A percentile compares a stretch with the other conserved stretches of the same genome.
Evolutionary conservation across 1,139 yeast genomes (phyloP).

Genomic region (Taiozyma sp.): DNA sequence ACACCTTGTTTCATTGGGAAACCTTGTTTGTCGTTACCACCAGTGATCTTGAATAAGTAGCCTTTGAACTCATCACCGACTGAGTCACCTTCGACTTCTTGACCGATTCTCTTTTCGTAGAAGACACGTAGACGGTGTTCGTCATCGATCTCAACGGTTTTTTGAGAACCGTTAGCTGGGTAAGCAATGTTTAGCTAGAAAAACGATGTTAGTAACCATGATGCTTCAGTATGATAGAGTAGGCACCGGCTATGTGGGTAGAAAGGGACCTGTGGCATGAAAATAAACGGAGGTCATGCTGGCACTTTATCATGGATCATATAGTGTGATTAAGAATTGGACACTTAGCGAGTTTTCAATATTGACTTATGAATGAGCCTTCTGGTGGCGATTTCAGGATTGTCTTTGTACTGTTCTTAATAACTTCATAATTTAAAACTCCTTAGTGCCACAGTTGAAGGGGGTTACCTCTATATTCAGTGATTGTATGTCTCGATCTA

Average conservation of each 20-base stretch:
- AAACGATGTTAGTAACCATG: constrained; percentile 6
- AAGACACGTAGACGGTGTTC: constrained; percentile 97
- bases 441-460: not conserved
- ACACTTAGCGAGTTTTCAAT: not conserved
- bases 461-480: not conserved
- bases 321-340: not conserved
- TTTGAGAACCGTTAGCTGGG: constrained; percentile 99
- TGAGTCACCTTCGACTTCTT: constrained; percentile 97
- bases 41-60: constrained; percentile 95
- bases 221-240: not conserved
- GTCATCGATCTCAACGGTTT: constrained; percentile 94
- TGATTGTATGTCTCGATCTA: not conserved
- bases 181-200: constrained; percentile 94
- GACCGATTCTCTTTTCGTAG: constrained; percentile 99
- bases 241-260: not conserved
- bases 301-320: not conserved
- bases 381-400: not conserved
- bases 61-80: constrained; percentile 99
- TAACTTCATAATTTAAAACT: not conserved
- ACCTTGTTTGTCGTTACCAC: constrained; percentile 99
- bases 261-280: not conserved
- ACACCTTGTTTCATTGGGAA: constrained; percentile 99
- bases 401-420: not conserved
- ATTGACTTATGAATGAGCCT: not conserved
- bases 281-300: not conserved